Conservation (phyloP, 1,284 basidiomycete species). For the Moesziomyces sp. region DNA sequence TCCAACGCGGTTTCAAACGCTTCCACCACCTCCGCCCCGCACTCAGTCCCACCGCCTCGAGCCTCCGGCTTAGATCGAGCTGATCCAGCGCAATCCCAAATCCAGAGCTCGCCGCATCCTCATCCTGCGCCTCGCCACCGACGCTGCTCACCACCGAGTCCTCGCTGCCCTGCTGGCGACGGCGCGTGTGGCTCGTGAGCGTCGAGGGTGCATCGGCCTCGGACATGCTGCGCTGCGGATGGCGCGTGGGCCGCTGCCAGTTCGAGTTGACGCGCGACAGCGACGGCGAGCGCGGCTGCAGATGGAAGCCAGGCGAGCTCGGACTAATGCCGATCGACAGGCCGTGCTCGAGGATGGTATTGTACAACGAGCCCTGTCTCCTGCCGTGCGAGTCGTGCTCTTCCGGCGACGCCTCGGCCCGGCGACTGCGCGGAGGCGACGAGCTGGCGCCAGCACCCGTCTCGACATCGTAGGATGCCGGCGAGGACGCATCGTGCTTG, state of each 20-base stretch:
- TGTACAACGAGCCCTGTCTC: constrained; percentile 38
- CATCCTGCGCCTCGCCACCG: not conserved
- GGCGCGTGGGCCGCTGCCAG: constrained; percentile 13
- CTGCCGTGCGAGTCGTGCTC: constrained; percentile 8
- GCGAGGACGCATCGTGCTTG: constrained; percentile 10
- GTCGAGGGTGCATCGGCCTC: constrained; percentile 30
- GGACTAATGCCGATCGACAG: constrained; percentile 64
- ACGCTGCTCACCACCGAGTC: not conserved
- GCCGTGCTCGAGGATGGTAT: constrained; percentile 59
- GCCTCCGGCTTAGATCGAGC: constrained; percentile 20
- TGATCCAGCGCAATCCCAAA: constrained; percentile 32
- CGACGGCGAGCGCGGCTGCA: constrained; percentile 48
- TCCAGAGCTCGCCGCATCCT: constrained; percentile 10
- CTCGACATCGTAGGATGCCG: constrained; percentile 8
- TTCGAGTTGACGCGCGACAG: constrained; percentile 11
- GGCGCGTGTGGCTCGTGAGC: not conserved
- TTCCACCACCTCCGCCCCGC: constrained; percentile 18
- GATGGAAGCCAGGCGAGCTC: constrained; percentile 63
- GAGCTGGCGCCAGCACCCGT: constrained; percentile 1
- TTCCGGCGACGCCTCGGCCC: constrained; percentile 14
- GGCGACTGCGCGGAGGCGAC: constrained; percentile 3
- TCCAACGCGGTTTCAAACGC: constrained; percentile 12
- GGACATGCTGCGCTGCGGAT: constrained; percentile 28
- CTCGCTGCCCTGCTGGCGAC: constrained; percentile 4
- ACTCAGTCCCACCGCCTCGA: constrained; percentile 18